Evolutionary conservation across 2,329 filamentous ascomycete genomes (phyloP).

Genomic region (Ascochyta fabae): DNA sequence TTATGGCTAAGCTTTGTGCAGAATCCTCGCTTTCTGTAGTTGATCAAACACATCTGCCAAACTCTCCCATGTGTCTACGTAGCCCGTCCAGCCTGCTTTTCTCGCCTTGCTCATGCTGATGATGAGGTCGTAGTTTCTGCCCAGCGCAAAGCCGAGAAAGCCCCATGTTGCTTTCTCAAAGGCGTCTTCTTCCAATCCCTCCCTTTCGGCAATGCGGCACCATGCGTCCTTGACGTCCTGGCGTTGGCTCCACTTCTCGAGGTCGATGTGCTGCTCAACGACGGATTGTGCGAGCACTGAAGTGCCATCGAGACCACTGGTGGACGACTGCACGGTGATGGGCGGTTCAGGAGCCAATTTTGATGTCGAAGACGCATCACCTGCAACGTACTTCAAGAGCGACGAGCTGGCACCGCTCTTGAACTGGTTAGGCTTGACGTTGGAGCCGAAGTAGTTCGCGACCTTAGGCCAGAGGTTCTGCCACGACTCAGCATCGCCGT

Average conservation of each 20-base stretch:
- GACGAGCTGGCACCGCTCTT: background rate
- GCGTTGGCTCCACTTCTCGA: constrained; percentile 52
- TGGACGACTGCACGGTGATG: constrained; percentile 26
- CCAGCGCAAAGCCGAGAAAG: constrained; percentile 53
- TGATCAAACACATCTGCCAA: constrained; percentile 47
- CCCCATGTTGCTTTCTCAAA: constrained; percentile 56
- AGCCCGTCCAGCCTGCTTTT: constrained; percentile 54
- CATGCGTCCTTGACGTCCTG: constrained; percentile 50
- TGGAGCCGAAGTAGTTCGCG: constrained; percentile 45
- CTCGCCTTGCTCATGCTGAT: constrained; percentile 57
- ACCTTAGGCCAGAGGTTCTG: constrained; percentile 54
- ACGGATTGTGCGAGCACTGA: constrained; percentile 23
- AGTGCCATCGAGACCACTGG: constrained; percentile 18
- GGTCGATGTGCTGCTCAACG: constrained; percentile 51
- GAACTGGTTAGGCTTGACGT: constrained; percentile 41
- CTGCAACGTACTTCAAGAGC: background rate
- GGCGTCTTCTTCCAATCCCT: constrained; percentile 47
- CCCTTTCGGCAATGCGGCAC: constrained; percentile 42
- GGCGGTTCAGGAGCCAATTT: constrained; percentile 31
- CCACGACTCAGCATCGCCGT: constrained; percentile 53
- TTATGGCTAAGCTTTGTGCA: constrained; percentile 11
- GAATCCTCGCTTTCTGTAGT: constrained; percentile 38
- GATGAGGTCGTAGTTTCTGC: constrained; percentile 51
- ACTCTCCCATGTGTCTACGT: constrained; percentile 45
- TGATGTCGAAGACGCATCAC: background rate